phyloP scores from a whole-genome alignment of 2,329 filamentous ascomycete genomes.

The Talaromyces sp. region DNA sequence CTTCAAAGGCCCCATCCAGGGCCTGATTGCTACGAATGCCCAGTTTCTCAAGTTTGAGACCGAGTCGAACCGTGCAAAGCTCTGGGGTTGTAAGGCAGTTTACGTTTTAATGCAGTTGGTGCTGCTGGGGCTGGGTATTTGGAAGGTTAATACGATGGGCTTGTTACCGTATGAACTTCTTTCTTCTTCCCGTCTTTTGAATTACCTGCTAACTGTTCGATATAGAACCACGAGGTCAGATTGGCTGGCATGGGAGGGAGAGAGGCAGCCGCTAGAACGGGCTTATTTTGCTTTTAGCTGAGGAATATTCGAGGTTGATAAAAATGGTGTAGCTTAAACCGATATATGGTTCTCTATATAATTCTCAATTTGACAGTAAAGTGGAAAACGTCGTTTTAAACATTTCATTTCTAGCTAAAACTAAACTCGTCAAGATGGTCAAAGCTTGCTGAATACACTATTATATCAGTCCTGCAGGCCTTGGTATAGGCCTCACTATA shows the following conservation, averaged over 20 bases:
- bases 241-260: slow-evolving; percentile 92
- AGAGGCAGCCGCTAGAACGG: slow-evolving; percentile 63
- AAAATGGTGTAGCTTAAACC: neutral
- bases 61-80: slow-evolving; percentile 65
- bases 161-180: slow-evolving; percentile 69
- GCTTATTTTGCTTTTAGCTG: slow-evolving; percentile 57
- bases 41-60: slow-evolving; percentile 92
- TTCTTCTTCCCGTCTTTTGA: slow-evolving; percentile 1
- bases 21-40: slow-evolving; percentile 73
- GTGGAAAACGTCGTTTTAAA: neutral
- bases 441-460: no score
- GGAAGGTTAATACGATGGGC: slow-evolving; percentile 97
- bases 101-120: slow-evolving; percentile 85
- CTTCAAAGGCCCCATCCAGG: slow-evolving; percentile 92
- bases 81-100: slow-evolving; percentile 78
- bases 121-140: slow-evolving; percentile 79
- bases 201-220: slow-evolving; percentile 21
- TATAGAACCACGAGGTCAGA: slow-evolving; percentile 86
- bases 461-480: no score
- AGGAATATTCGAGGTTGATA: neutral
- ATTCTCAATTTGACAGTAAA: neutral
- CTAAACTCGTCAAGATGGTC: neutral
- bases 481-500: no score
- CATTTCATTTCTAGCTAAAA: neutral
- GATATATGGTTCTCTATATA: neutral